phyloP scores from a whole-genome alignment of 805 yeast species.

The Candida chilensis region DNA sequence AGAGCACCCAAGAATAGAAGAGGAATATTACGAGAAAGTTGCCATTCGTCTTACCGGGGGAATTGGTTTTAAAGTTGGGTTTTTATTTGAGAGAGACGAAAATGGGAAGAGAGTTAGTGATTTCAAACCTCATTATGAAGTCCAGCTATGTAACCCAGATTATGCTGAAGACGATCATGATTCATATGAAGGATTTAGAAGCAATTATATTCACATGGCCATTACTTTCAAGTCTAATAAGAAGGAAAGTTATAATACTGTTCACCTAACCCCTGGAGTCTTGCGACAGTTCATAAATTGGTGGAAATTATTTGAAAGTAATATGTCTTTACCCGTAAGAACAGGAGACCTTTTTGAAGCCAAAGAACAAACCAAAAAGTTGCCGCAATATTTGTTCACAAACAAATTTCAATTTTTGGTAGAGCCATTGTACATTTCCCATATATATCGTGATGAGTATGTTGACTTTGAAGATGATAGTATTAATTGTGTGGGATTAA shows the following conservation, averaged over 20 bases:
- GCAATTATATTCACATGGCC: constrained; percentile 28
- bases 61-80: constrained; percentile 47
- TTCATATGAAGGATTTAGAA: constrained; percentile 29
- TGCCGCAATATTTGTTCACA: constrained; percentile 66
- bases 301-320: constrained; percentile 84
- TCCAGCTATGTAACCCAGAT: constrained; percentile 47
- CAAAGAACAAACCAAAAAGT: constrained; percentile 46
- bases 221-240: constrained; percentile 25
- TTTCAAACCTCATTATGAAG: constrained; percentile 52
- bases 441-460: constrained; percentile 50
- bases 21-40: constrained; percentile 33
- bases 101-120: constrained; percentile 29
- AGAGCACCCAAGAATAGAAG: constrained; percentile 7
- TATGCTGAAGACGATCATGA: constrained; percentile 21
- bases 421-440: constrained; percentile 67
- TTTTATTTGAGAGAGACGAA: constrained; percentile 40
- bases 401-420: constrained; percentile 73
- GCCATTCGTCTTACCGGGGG: constrained; percentile 56
- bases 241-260: constrained; percentile 47
- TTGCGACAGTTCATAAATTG: constrained; percentile 66
- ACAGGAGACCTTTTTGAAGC: constrained; percentile 65
- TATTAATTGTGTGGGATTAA: constrained; percentile 60
- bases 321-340: constrained; percentile 70
- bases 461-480: constrained; percentile 28
- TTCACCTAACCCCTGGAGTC: constrained; percentile 67